Evolutionary conservation across 2,329 filamentous ascomycete species (phyloP).

Genomic region (Orbilia blumenaviensis): DNA sequence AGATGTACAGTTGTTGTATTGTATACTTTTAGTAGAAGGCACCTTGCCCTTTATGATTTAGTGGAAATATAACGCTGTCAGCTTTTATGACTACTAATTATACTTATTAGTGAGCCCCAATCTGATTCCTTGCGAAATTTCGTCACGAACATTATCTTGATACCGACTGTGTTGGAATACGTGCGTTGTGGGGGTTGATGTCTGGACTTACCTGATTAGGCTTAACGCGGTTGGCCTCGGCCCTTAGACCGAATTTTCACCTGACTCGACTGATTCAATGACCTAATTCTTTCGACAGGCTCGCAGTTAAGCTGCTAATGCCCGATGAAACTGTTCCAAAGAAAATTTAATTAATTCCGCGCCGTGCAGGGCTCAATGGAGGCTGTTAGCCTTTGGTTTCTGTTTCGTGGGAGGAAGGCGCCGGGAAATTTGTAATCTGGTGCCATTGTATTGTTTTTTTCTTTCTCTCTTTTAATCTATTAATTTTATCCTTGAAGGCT

Average conservation of each 20-base stretch:
- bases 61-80: too few relatives aligned
- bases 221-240: conserved; percentile 35
- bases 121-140: too few relatives aligned
- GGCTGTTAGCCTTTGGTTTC: not conserved
- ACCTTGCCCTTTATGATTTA: too few relatives aligned
- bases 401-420: conserved; percentile 8
- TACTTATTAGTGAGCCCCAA: too few relatives aligned
- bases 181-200: not conserved
- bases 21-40: too few relatives aligned
- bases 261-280: not conserved
- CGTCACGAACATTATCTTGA: too few relatives aligned
- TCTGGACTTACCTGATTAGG: conserved; percentile 29
- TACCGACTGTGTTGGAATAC: not conserved
- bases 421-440: conserved; percentile 39
- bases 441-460: conserved; percentile 19
- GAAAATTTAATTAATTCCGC: conserved; percentile 37
- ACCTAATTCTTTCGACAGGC: not conserved
- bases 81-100: too few relatives aligned
- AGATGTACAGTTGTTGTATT: too few relatives aligned
- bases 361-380: not conserved
- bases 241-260: not conserved
- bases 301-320: conserved; percentile 31
- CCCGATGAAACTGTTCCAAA: conserved; percentile 27
- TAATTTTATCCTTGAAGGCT: not conserved
- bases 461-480: not conserved